phyloP scores from a whole-genome alignment of 352 stramenopile genomes.

The Pythium utonaiense region DNA sequence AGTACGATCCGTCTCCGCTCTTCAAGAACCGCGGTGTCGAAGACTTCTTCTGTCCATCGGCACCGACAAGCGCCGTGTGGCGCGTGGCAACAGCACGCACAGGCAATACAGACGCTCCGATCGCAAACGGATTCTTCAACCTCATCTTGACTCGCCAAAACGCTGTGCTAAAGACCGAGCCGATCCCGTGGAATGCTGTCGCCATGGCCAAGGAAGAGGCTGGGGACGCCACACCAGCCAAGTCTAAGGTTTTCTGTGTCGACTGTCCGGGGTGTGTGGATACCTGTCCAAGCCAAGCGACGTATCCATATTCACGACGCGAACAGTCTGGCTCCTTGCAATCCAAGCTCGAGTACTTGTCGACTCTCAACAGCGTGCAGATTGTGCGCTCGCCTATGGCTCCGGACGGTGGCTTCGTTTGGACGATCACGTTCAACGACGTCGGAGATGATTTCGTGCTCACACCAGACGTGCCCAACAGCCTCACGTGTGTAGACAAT shows the following conservation, averaged over 20 bases:
- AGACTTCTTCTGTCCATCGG: constrained; percentile 60
- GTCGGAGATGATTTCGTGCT: constrained; percentile 77
- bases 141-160: constrained; percentile 51
- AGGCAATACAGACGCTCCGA: constrained; percentile 24
- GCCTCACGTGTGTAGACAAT: constrained; percentile 27
- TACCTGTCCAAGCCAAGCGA: constrained; percentile 22
- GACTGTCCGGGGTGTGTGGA: constrained; percentile 39
- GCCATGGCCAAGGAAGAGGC: constrained; percentile 79
- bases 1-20: constrained; percentile 67
- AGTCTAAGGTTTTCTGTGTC: constrained; percentile 65
- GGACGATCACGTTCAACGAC: constrained; percentile 91
- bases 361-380: constrained; percentile 57
- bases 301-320: constrained; percentile 28
- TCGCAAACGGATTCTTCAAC: constrained; percentile 54
- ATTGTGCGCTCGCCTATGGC: constrained; percentile 59
- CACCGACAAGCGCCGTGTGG: constrained; percentile 58
- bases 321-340: constrained; percentile 66
- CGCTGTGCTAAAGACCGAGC: constrained; percentile 45
- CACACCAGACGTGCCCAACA: constrained; percentile 20
- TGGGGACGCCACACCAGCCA: constrained; percentile 30
- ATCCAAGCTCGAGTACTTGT: constrained; percentile 61
- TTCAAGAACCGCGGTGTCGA: constrained; percentile 63
- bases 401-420: constrained; percentile 66
- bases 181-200: constrained; percentile 93
- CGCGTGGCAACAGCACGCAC: constrained; percentile 35